Base-by-base conservation (phyloP, 2,329 filamentous ascomycete genomes). In the Fusarium cicatricum region DNA sequence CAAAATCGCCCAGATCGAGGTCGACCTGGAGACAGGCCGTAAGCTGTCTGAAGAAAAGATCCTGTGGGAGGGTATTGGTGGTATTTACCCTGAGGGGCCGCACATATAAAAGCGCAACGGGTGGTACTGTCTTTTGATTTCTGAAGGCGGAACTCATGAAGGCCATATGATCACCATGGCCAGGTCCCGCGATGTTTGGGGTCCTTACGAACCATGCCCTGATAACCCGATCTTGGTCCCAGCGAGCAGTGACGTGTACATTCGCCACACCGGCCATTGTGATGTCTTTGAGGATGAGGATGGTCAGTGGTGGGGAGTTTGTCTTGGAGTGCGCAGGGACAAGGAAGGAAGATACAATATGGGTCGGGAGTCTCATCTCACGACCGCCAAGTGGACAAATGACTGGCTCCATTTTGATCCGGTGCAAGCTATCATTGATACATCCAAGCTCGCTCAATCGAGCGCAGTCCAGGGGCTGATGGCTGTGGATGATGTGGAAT, bases 71-170 rank as follows among this genome's bases (percentile, higher is more conserved):
- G 51, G 16, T 26, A 39, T 12, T 2, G 11, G 11, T 21, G 17
- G 12, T 17, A 28, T 16, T 12, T n/a, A 31, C 11, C 16, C 55
- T 7, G 55, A 58, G 19, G 32, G 48, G 4, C 78, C 79, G 2
- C 78, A 80, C 42, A 70, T 80, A 12, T 77, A 76, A 62, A 76
- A 75, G 55, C 74, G 72, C 16, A 77, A 75, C n/a, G 72, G 68
- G 2, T 80, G 73, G 14, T 42, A 44, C 32, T 51, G 44, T 11
- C 39, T 51, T 11, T n/a, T 51, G 9, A 23, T 38, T n/a, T 23
- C 48, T 23, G 39, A 49, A 14, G 46, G 39, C 21, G 46, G 46
- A 3, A 49, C 46, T 5, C 23, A 26, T 9, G 21, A 41, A 8
- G 21, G 28, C 11, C 48, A 51, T 10, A 36, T 29, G 21, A 16